Percentiles rank a stretch among this genome's conserved stretches.
phyloP scores from a whole-genome alignment of 2,329 filamentous ascomycete species.

The Cryphonectria nitschkei region DNA sequence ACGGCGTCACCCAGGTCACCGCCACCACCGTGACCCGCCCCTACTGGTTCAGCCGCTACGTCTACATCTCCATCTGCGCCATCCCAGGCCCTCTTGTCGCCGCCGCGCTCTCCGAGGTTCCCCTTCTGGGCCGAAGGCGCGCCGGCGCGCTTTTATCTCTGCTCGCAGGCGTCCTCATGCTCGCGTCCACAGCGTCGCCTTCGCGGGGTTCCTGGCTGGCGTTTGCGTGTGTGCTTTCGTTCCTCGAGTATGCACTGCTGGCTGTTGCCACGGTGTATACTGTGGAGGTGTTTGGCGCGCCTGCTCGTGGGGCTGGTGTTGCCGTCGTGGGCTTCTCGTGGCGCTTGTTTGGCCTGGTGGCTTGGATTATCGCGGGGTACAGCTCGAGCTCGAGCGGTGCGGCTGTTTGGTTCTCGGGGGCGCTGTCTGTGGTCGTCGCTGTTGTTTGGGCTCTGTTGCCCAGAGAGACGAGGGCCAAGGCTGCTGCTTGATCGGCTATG shows the following conservation, averaged over 20 bases:
- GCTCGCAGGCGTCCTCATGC: conserved; percentile 10
- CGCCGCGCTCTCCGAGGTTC: not conserved
- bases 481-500: not conserved
- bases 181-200: not conserved
- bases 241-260: conserved; percentile 9
- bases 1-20: conserved; percentile 1
- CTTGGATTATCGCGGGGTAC: conserved; percentile 10
- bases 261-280: conserved; percentile 12
- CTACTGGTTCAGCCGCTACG: conserved; percentile 13
- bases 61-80: conserved; percentile 15
- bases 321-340: not conserved
- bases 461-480: conserved; percentile 11
- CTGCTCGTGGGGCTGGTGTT: conserved; percentile 8
- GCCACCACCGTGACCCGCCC: conserved; percentile 8
- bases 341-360: conserved; percentile 11
- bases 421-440: conserved; percentile 6
- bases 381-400: conserved; percentile 12
- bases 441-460: conserved; percentile 8
- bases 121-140: conserved; percentile 6
- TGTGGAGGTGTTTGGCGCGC: conserved; percentile 16
- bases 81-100: conserved; percentile 7
- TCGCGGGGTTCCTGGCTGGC: conserved; percentile 9
- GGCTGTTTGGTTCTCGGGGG: conserved; percentile 13
- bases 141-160: conserved; percentile 5
- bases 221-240: conserved; percentile 8